Evolutionary conservation across 768 basidiomycete species (phyloP).

Genomic region (Tylopilus rubrobrunneus): DNA sequence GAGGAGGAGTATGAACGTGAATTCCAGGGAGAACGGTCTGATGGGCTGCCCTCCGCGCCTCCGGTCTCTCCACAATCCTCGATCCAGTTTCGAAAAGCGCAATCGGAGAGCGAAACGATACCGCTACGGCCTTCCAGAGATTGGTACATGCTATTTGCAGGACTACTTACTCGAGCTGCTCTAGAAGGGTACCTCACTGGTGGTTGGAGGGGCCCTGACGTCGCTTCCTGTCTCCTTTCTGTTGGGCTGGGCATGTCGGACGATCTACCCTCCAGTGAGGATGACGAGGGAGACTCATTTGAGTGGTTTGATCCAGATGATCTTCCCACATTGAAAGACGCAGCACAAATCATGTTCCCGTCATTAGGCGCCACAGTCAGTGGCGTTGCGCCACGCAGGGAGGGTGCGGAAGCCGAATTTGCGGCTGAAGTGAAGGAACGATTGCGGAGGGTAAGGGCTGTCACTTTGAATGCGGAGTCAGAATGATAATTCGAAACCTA

Average conservation of each 20-base stretch:
- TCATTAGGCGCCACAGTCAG: conserved; percentile 34
- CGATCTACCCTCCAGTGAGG: conserved; percentile 22
- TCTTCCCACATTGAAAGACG: conserved; percentile 62
- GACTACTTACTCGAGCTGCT: conserved; percentile 76
- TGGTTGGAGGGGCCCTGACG: conserved; percentile 72
- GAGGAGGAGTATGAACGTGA: conserved; percentile 44
- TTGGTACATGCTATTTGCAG: conserved; percentile 80
- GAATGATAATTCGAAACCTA: conserved; percentile 29
- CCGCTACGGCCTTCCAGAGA: conserved; percentile 66
- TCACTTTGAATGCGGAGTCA: not conserved
- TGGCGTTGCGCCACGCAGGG: conserved; percentile 32
- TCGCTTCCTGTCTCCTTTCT: conserved; percentile 67
- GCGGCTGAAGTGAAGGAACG: conserved; percentile 72
- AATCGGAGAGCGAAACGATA: conserved; percentile 38
- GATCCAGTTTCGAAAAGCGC: conserved; percentile 19
- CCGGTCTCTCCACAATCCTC: conserved; percentile 13
- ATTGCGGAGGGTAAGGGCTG: conserved; percentile 55
- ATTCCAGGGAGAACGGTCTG: conserved; percentile 26
- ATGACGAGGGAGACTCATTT: conserved; percentile 39
- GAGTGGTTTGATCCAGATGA: conserved; percentile 72
- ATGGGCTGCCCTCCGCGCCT: conserved; percentile 7
- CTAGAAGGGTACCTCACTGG: conserved; percentile 82
- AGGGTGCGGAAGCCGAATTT: conserved; percentile 65
- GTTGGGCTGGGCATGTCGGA: conserved; percentile 57
- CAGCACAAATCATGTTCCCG: conserved; percentile 68